Conservation (phyloP, 192 early-diverging fungal genomes). For the Cetraspora pellucida region DNA sequence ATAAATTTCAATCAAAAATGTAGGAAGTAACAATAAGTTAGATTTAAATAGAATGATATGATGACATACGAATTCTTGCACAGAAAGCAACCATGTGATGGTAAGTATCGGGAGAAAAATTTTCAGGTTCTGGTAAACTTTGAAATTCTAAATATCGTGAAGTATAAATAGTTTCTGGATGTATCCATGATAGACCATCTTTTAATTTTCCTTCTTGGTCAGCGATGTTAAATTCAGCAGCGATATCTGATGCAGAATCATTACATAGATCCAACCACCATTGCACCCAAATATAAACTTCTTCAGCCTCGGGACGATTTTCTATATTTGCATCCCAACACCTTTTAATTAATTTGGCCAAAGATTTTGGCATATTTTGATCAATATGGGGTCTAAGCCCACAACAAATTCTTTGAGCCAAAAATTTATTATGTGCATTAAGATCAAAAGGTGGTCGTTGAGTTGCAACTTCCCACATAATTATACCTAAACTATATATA, state of each 20-base stretch:
- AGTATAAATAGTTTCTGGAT: slow-evolving; percentile 22
- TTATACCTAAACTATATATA: slow-evolving; percentile 32
- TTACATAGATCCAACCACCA: slow-evolving; percentile 24
- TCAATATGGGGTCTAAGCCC: slow-evolving; percentile 30
- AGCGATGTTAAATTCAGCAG: slow-evolving; percentile 2
- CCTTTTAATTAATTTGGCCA: slow-evolving; percentile 11
- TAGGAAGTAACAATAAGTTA: not conserved
- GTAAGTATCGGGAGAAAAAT: slow-evolving; percentile 13
- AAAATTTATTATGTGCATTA: slow-evolving; percentile 13
- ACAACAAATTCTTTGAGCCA: slow-evolving; percentile 28
- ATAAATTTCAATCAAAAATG: not conserved
- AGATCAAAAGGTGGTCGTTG: slow-evolving; percentile 3
- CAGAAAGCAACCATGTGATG: slow-evolving; percentile 1
- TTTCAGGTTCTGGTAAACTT: slow-evolving; percentile 8
- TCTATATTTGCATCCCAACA: slow-evolving; percentile 26
- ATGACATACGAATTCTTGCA: slow-evolving; percentile 3
- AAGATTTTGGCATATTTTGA: slow-evolving; percentile 11
- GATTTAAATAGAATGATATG: not conserved
- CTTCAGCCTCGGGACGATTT: slow-evolving; percentile 28
- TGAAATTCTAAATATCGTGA: slow-evolving; percentile 4
- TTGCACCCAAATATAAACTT: slow-evolving; percentile 10
- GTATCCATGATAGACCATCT: slow-evolving; percentile 3
- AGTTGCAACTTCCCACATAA: slow-evolving; percentile 25
- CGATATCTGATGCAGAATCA: slow-evolving; percentile 10
- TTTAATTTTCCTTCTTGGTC: not conserved